Conservation (phyloP, 2,329 filamentous ascomycete genomes). For the Sclerotinia minor region DNA sequence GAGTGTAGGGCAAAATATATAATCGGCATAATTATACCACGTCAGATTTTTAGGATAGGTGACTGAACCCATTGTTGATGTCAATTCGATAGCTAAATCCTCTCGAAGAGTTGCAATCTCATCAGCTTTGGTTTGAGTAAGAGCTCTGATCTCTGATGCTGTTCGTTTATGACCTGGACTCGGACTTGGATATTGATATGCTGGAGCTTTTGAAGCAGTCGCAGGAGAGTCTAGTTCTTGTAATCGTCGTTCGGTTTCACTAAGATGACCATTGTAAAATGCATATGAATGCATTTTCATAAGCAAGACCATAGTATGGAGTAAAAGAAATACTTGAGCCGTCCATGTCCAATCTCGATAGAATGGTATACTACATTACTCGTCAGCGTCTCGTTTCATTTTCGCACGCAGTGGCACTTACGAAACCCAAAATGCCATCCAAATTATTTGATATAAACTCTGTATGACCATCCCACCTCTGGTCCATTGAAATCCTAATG, state of each 20-base stretch:
- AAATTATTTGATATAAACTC: conserved; percentile 74
- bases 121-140: conserved; percentile 40
- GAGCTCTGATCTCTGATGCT: conserved; percentile 33
- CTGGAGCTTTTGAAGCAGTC: conserved; percentile 66
- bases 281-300: conserved; percentile 99
- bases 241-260: conserved; percentile 80
- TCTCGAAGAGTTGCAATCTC: conserved; percentile 67
- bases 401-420: conserved; percentile 42
- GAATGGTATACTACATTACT: conserved; percentile 68
- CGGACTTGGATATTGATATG: conserved; percentile 69
- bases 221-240: conserved; percentile 75
- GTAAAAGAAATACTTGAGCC: conserved; percentile 87
- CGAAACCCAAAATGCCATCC: conserved; percentile 80
- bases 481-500: conserved; percentile 66
- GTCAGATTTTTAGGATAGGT: conserved; percentile 91
- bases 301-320: conserved; percentile 86
- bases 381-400: neutral
- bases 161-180: conserved; percentile 31
- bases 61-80: conserved; percentile 82
- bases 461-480: conserved; percentile 78
- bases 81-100: conserved; percentile 86
- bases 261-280: conserved; percentile 96
- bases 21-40: conserved; percentile 79
- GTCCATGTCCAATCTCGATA: conserved; percentile 93
- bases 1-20: conserved; percentile 86